Evolutionary conservation across 164 flowering plant species (phyloP), one percentile per base, ranked within the genome.

Genomic region (Tinospora cordifolia): DNA sequence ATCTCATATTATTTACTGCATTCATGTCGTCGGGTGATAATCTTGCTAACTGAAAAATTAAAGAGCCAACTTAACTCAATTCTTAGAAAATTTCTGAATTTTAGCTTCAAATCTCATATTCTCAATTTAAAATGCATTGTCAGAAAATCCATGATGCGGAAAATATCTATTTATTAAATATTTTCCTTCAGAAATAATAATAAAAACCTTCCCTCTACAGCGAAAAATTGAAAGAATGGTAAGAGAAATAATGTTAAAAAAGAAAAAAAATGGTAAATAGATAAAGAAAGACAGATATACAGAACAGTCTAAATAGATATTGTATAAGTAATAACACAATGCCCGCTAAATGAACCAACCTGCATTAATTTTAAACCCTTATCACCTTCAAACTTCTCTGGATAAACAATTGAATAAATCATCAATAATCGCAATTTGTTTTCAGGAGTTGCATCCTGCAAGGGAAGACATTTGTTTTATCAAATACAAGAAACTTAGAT

Each of bases 311-410:
- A 17, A 54, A 54, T 54, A 60, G 6, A 38, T 46, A 67, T 49
- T n/a, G 22, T 0, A 74, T 22, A 47, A 15, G 36, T 30, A 30
- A 30, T 30, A 30, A 2, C 49, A 62, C 49, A 66, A 22, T 24
- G 22, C 44, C 6, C n/a, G 49, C 25, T 49, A 41, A 30, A 22
- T 38, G 30, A 40, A 62, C 58, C 57, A 72, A 95, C 99, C 89
- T 92, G 96, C 97, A 95, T 92, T 70, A 95, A 63, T 79, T 91
- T 95, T 22, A 71, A 59, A 64, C 91, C 99, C 77, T 95, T 95
- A 79, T 92, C 99, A 69, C 92, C 92, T 77, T 91, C 99, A 84
- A 95, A 91, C 78, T 95, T 95, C 66, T 95, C 98, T 51, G 99
- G 99, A 80, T 87, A 76, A 67, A 88, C 78, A 49, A 87, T 79